Conservation (phyloP, 441 rosid genomes). For the Flueggea neowawraea region DNA sequence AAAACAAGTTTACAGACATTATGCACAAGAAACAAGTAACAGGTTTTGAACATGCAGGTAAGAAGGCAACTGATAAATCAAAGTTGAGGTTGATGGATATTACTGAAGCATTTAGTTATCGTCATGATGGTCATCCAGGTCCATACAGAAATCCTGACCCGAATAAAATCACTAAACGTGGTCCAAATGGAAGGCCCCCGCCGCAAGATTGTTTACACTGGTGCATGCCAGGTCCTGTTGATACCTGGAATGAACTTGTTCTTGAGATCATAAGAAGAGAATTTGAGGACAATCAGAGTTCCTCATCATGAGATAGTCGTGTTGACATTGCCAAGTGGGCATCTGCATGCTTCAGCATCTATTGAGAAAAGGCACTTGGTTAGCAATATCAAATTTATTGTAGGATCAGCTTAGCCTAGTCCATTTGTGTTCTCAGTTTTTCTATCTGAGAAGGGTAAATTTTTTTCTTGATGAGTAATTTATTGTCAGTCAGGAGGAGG, state of each 20-base stretch:
- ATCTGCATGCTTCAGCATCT: too few species aligned
- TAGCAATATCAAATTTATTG: constrained; percentile 14
- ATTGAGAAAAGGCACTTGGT: constrained; percentile 2
- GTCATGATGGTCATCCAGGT: constrained; percentile 98
- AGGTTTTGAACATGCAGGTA: constrained; percentile 48
- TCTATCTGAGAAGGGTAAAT: constrained; percentile 1
- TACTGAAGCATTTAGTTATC: constrained; percentile 74
- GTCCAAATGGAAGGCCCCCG: constrained; percentile 80
- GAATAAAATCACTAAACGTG: constrained; percentile 70
- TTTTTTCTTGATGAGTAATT: constrained; percentile 2
- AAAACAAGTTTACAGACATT: constrained; percentile 67
- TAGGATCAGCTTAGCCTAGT: constrained; percentile 14
- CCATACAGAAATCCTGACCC: constrained; percentile 88
- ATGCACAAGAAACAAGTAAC: constrained; percentile 83
- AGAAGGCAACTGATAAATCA: constrained; percentile 38
- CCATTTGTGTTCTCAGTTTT: neutral
- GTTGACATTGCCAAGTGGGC: neutral
- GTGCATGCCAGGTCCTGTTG: constrained; percentile 99
- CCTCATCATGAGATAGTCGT: constrained; percentile 18
- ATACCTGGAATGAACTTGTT: constrained; percentile 90
- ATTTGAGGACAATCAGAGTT: constrained; percentile 28
- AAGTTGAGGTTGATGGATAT: constrained; percentile 82
- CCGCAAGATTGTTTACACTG: constrained; percentile 98
- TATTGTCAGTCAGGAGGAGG: neutral
- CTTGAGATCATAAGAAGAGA: constrained; percentile 74